Percentiles rank a stretch among this genome's conserved stretches.
Evolutionary conservation across 176 grass and related monocot species (phyloP).

Genomic region (Oryza meyeriana): DNA sequence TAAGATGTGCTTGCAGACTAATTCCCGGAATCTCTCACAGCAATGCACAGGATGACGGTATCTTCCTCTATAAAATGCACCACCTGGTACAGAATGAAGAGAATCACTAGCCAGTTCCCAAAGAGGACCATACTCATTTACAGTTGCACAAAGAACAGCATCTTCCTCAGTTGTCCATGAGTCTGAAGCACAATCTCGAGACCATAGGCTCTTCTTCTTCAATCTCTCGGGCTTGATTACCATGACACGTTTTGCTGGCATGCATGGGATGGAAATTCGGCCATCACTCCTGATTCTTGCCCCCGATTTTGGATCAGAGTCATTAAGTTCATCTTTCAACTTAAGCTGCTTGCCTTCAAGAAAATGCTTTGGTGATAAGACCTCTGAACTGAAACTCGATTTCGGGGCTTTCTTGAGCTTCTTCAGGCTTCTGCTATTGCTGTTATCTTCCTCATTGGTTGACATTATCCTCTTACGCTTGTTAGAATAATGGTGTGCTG

Average conservation of each 20-base stretch:
- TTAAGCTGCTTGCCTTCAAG: constrained; percentile 44
- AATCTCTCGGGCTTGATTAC: constrained; percentile 86
- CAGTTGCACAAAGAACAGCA: constrained; percentile 73
- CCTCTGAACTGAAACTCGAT: constrained; percentile 41
- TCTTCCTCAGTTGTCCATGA: constrained; percentile 85
- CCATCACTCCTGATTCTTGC: constrained; percentile 49
- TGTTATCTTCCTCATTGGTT: constrained; percentile 56
- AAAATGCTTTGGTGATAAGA: constrained; percentile 44
- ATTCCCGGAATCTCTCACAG: constrained; percentile 92
- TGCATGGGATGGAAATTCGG: constrained; percentile 52
- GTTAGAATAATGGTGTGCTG: constrained; percentile 44
- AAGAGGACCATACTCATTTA: constrained; percentile 79
- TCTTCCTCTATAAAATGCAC: constrained; percentile 69
- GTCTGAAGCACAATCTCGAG: constrained; percentile 67
- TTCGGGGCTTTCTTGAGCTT: constrained; percentile 71
- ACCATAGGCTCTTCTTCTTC: constrained; percentile 84
- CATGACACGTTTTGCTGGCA: constrained; percentile 72
- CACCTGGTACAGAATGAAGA: constrained; percentile 59
- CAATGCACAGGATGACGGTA: constrained; percentile 91
- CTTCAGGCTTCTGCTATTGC: constrained; percentile 54
- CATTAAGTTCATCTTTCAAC: constrained; percentile 44
- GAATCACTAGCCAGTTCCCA: constrained; percentile 86
- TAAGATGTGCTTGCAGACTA: constrained; percentile 89
- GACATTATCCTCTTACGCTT: constrained; percentile 63
- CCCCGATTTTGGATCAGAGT: constrained; percentile 45